These are phyloP conservation scores for Venturiaceae sp. DNA, from an alignment of 2,329 filamentous ascomycete species.

Conservation along the genomic window DNA sequence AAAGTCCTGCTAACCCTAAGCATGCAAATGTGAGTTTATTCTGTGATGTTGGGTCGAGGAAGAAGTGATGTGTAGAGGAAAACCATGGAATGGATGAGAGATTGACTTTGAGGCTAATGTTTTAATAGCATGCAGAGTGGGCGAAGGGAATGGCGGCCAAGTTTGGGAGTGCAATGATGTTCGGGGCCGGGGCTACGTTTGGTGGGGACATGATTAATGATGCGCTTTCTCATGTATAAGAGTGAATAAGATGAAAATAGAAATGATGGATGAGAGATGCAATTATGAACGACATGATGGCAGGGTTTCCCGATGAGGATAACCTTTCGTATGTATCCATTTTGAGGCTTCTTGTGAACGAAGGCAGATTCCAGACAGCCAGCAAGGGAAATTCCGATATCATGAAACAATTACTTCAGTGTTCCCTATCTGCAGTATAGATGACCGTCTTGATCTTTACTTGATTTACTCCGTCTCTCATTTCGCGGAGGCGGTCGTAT, in stretches of 20 bases:
- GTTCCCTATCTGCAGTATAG: too few relatives aligned
- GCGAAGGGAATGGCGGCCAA: slow-evolving; percentile 1
- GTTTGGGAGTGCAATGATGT: slow-evolving; percentile 5
- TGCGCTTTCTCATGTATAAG: not conserved
- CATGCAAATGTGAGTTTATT: slow-evolving; percentile 3
- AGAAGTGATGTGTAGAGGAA: not conserved
- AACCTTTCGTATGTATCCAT: too few relatives aligned
- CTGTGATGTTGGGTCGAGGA: not conserved
- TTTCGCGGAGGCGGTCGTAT: too few relatives aligned
- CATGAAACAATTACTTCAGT: too few relatives aligned
- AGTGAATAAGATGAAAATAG: not conserved
- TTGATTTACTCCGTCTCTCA: too few relatives aligned
- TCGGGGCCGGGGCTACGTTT: slow-evolving; percentile 4
- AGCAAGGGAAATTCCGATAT: too few relatives aligned
- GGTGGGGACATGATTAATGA: slow-evolving; percentile 5
- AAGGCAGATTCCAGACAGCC: too few relatives aligned
- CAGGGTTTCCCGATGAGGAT: too few relatives aligned
- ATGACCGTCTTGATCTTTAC: too few relatives aligned
- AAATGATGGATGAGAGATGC: too few relatives aligned
- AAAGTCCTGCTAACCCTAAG: slow-evolving; percentile 8
- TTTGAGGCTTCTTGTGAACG: too few relatives aligned
- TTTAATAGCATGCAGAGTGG: not conserved
- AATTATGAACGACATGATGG: too few relatives aligned
- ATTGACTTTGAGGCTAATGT: not conserved
- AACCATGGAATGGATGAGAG: not conserved